Conservation (phyloP, 2,329 filamentous ascomycete genomes). For the Penicillium rolfsii region DNA sequence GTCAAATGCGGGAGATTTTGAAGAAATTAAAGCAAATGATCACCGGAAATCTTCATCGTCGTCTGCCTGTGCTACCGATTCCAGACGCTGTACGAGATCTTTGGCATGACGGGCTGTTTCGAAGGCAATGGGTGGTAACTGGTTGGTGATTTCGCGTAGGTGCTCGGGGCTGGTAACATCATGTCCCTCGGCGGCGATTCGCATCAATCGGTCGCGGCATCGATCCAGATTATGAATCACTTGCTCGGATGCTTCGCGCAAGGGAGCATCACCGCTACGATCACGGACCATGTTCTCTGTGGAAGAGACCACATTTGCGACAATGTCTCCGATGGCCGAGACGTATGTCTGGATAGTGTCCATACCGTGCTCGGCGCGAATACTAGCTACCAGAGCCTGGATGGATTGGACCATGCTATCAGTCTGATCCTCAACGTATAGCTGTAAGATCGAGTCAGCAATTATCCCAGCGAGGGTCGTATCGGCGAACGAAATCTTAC, state of each 20-base stretch:
- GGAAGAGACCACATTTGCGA: constrained; percentile 69
- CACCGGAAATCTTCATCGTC: constrained; percentile 49
- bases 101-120: constrained; percentile 82
- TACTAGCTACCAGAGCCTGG: constrained; percentile 74
- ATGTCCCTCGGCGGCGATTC: constrained; percentile 64
- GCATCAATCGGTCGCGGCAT: constrained; percentile 67
- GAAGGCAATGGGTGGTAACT: constrained; percentile 81
- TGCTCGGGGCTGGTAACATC: constrained; percentile 60
- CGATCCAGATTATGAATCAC: constrained; percentile 55
- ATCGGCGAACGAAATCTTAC: constrained; percentile 41
- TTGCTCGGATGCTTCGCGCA: constrained; percentile 52
- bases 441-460: constrained; percentile 47
- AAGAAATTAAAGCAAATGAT: constrained; percentile 12
- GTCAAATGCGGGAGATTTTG: background rate
- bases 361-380: constrained; percentile 67
- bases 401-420: constrained; percentile 78
- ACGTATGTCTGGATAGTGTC: constrained; percentile 71
- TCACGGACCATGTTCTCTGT: constrained; percentile 61
- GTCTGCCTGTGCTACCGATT: constrained; percentile 41
- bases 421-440: constrained; percentile 82
- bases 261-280: constrained; percentile 51
- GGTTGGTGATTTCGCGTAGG: constrained; percentile 64
- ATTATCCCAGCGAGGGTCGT: constrained; percentile 18
- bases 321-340: constrained; percentile 68
- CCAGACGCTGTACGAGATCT: constrained; percentile 63